phyloP scores from a whole-genome alignment of 1,139 yeast genomes.

The Diutina ranongensis region DNA sequence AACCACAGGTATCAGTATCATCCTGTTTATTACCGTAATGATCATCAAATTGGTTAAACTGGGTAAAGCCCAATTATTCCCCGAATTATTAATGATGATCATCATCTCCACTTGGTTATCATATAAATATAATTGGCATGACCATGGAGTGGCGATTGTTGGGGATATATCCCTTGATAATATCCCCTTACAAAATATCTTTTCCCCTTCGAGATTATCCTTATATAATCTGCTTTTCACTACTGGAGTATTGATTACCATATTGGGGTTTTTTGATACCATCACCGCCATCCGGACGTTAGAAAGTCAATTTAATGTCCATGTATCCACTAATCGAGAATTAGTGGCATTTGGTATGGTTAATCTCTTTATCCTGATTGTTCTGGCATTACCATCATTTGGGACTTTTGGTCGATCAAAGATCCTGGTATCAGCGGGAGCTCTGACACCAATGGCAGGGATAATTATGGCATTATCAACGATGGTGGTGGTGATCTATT shows the following conservation, averaged over 20 bases:
- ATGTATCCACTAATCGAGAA: slow-evolving; percentile 23
- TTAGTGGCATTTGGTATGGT: slow-evolving; percentile 22
- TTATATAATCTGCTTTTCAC: slow-evolving; percentile 17
- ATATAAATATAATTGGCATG: slow-evolving; percentile 16
- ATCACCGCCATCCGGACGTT: slow-evolving; percentile 24
- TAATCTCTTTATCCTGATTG: slow-evolving; percentile 17
- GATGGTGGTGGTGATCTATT: slow-evolving; percentile 15
- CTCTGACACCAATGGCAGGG: slow-evolving; percentile 23
- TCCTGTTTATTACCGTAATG: slow-evolving; percentile 17
- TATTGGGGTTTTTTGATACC: slow-evolving; percentile 24
- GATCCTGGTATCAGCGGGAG: slow-evolving; percentile 23
- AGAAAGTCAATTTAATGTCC: slow-evolving; percentile 21
- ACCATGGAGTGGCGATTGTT: slow-evolving; percentile 20
- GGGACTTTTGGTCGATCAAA: slow-evolving; percentile 28
- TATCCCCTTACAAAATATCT: slow-evolving; percentile 14
- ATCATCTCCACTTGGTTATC: slow-evolving; percentile 18
- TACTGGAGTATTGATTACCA: slow-evolving; percentile 21
- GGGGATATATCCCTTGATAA: slow-evolving; percentile 14
- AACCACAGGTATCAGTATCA: slow-evolving; percentile 15
- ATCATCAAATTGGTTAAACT: slow-evolving; percentile 11
- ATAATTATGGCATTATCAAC: slow-evolving; percentile 19
- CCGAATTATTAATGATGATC: slow-evolving; percentile 24
- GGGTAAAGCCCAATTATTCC: slow-evolving; percentile 17
- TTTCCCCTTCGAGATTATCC: slow-evolving; percentile 12
- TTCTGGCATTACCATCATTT: slow-evolving; percentile 25